Percentiles rank a stretch among this genome's conserved stretches.
Evolutionary conservation across 2,329 filamentous ascomycete genomes (phyloP).

Genomic region (Aspergillus brunneoviolaceus): DNA sequence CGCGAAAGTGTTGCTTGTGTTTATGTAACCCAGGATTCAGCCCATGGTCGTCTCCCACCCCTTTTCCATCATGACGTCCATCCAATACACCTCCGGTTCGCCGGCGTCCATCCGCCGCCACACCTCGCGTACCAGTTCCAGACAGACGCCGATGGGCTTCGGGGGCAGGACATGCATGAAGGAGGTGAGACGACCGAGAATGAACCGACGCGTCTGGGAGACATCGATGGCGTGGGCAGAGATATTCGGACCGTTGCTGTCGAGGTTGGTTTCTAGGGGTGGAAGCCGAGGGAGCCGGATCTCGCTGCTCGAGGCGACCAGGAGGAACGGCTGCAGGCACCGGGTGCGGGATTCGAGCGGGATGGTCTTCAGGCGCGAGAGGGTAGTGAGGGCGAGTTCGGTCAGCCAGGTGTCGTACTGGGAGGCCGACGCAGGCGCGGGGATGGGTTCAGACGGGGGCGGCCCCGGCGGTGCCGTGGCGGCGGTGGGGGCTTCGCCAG

Average conservation of each 20-base stretch:
- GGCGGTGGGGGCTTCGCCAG: neutral
- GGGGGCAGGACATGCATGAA: slow-evolving; percentile 50
- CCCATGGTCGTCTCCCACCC: slow-evolving; percentile 59
- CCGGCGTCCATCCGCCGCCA: slow-evolving; percentile 54
- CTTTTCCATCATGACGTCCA: slow-evolving; percentile 58
- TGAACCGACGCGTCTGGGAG: slow-evolving; percentile 49
- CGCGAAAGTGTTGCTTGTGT: neutral
- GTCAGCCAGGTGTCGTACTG: slow-evolving; percentile 47
- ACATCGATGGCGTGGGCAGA: slow-evolving; percentile 47
- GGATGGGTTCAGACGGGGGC: slow-evolving; percentile 26
- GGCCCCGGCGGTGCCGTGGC: slow-evolving; percentile 18
- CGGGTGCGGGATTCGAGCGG: slow-evolving; percentile 55
- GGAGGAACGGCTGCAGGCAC: slow-evolving; percentile 54
- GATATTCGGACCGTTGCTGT: slow-evolving; percentile 23
- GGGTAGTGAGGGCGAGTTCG: slow-evolving; percentile 52
- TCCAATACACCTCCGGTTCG: slow-evolving; percentile 51
- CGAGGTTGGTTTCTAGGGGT: slow-evolving; percentile 1
- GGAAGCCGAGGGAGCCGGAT: slow-evolving; percentile 45
- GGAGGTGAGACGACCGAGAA: slow-evolving; percentile 50
- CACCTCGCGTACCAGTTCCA: slow-evolving; percentile 53
- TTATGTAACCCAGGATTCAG: slow-evolving; percentile 14
- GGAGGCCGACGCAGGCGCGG: slow-evolving; percentile 8
- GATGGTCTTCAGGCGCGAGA: slow-evolving; percentile 51
- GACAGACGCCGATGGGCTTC: slow-evolving; percentile 52
- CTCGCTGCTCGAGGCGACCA: slow-evolving; percentile 53